Evolutionary conservation across 2,329 filamentous ascomycete genomes (phyloP), one percentile per base, ranked within the genome.

Genomic region (Fusarium albosuccineum): DNA sequence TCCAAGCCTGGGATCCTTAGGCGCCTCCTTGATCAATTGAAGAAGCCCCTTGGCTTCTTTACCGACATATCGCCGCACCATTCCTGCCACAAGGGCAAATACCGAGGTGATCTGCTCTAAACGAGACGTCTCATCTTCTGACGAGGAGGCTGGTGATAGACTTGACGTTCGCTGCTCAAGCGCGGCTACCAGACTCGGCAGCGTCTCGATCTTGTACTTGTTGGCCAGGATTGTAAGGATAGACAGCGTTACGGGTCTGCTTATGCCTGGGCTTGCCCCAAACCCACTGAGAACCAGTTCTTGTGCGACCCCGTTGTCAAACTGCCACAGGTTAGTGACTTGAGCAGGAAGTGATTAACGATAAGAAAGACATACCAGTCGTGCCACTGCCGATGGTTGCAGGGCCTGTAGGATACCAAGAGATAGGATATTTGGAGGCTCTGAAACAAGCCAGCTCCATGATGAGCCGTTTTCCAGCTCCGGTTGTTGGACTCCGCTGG

Each of bases 161-260:
- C 14, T 54, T 3, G 63, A 48, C 7, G 76, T 57, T 10, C 67
- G 68, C 17, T 73, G 58, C 54, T 78, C 74, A 1, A 80, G 49
- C 9, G 64, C 56, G 4, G 64, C 14, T 37, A 79, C 68, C 5
- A 80, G 61, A 6, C 63, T 59, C 8, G 64, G 65, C 7, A 73
- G 50, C 7, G 67, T 75, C 64, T 81, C 81, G 16, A 80, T 73
- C 34, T 78, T 78, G 70, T 80, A 78, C 63, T 83, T 85, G 69
- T 85, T 85, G 49, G 81, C 77, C 29, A 85, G 67, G 4, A 81
- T 75, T 3, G 79, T 77, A 10, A 83, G 72, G 10, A 84, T 79
- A 0, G 77, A 78, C 29, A 76, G 70, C 13, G 71, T 71, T 53
- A 74, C 77, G 61, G 75, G 64, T 67, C 71, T 62, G 36, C 68